Base-by-base conservation (phyloP, 1,139 yeast genomes). In the Saccharomyces hybrid region DNA sequence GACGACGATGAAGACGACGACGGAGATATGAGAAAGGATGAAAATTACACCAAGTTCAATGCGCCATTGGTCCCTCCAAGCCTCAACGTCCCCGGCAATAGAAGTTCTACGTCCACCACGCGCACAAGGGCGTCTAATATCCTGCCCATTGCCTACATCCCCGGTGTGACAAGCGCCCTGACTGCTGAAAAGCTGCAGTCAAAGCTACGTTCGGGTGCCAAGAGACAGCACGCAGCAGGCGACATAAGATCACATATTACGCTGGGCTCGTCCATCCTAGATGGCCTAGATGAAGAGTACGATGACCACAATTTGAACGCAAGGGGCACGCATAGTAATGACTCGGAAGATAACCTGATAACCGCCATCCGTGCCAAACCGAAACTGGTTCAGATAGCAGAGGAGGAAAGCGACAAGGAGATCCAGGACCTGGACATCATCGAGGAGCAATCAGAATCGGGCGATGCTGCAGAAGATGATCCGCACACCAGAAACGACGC, bases 111-210 rank as follows among this genome's bases (percentile, higher is more conserved):
- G 5, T 80, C 86, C 23, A 78, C 88, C 4, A 78, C 82, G 31
- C 76, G 86, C 53, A 84, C 93, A 7, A 81, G 86, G 61, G 95
- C 95, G 4, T 86, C 95, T 7, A 90, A 91, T 69, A 84, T 91
- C 58, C 79, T 90, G 58, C 97, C 97, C n/a, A 86, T 90, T 59
- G 96, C 96, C 1, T 90, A 90, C 68, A 88, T 90, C 57, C 97
- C 97, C 0, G 97, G 97, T 44, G 97, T 89, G 44, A 86, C 90
- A 0, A 61, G 54, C 55, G 83, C 83, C 13, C 74, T 38, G 25
- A 38, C 44, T 38, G 44, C 44, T 8, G 44, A 38, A 1, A 38
- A 38, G 6, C 5, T 38, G 44, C 25, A 38, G 11, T 38, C 44
- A 38, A 38, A 38, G 44, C 44, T 38, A 16, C 44, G 44, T 38